A percentile compares a stretch with the other conserved stretches of the same genome.
These are phyloP conservation scores for Nyssa sinensis DNA, from an alignment of 148 eudicot species.

Conservation along the genomic window DNA sequence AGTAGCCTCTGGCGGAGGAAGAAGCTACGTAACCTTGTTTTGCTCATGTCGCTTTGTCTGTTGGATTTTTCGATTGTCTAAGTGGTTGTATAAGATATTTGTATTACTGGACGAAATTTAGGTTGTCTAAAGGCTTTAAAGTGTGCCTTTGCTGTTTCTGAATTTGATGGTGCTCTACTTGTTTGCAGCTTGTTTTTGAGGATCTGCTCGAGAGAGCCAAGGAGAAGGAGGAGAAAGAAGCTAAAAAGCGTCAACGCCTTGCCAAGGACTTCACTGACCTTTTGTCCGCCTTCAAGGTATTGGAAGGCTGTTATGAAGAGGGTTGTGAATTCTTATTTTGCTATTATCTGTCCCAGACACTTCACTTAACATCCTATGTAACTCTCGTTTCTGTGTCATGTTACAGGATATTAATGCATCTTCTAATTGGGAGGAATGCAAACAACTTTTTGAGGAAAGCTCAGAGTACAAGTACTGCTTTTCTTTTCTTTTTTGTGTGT, in stretches of 20 bases:
- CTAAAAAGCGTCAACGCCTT: constrained; percentile 83
- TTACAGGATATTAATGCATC: constrained; percentile 68
- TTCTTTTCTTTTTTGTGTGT: background rate
- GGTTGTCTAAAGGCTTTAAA: background rate
- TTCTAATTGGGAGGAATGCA: constrained; percentile 88
- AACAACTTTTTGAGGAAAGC: constrained; percentile 68
- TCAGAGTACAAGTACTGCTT: constrained; percentile 73
- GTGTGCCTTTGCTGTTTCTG: background rate
- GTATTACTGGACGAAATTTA: background rate
- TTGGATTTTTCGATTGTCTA: background rate
- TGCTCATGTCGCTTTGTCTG: background rate
- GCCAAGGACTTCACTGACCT: constrained; percentile 76
- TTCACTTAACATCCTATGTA: constrained; percentile 6
- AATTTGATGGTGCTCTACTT: constrained; percentile 2
- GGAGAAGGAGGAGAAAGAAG: constrained; percentile 97
- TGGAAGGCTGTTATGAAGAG: background rate
- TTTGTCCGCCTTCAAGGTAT: constrained; percentile 67
- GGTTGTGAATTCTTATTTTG: background rate
- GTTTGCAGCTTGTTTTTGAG: constrained; percentile 79
- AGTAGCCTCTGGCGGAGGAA: background rate
- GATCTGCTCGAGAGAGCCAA: constrained; percentile 85
- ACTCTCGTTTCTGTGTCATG: constrained; percentile 4
- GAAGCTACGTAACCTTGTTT: background rate
- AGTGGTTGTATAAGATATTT: background rate
- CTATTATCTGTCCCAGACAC: background rate